Base-by-base conservation (phyloP, 106 monocot species). In the Vanilla planifolia region DNA sequence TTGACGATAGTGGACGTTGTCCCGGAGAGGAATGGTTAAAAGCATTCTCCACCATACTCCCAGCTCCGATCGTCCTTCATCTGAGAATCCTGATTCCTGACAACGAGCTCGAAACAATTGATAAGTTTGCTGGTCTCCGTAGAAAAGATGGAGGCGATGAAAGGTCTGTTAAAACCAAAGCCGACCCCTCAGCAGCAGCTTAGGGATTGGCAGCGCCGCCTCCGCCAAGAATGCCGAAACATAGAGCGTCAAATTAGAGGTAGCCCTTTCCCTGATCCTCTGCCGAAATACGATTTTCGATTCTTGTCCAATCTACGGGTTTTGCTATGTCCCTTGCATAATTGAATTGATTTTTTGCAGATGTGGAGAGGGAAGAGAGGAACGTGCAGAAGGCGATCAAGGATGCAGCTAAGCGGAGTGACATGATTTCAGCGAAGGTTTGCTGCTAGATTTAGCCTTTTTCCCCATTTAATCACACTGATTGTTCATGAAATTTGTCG, bases 211-310 rank as follows among this genome's bases (percentile, higher is more conserved):
- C 96, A 98, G 72, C 78, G 96, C 40, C 86, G 88, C 30, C 91
- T 98, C 56, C 96, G 96, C 52, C 84, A 88, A 41, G 96, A 98
- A 66, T 61, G 72, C 70, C 91, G 91, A 64, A 72, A 77, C 72
- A 57, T 91, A 74, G 96, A 98, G 37, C 96, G 96, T 72, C 96
- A 98, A 73, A 98, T 98, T 59, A 78, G 96, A 85, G 96, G 91
- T 55, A 50, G 33, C 0, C 13, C 1, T 5, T 5, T 27, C 28
- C 21, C 26, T 17, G 6, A 21, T 45, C 50, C 19, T n/a, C 26
- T 28, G 46, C 25, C 48, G 5, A 53, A 19, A 8, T 8, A 20
- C 3, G 4, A 19, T 16, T 29, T 37, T 48, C 15, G 21, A 51
- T 39, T 21, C 6, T 33, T 9, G 4, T 9, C 28, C 17, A 15